A percentile compares a stretch with the other conserved stretches of the same genome.
phyloP scores from a whole-genome alignment of 2,329 filamentous ascomycete genomes.

The Mycosphaerella sp. region DNA sequence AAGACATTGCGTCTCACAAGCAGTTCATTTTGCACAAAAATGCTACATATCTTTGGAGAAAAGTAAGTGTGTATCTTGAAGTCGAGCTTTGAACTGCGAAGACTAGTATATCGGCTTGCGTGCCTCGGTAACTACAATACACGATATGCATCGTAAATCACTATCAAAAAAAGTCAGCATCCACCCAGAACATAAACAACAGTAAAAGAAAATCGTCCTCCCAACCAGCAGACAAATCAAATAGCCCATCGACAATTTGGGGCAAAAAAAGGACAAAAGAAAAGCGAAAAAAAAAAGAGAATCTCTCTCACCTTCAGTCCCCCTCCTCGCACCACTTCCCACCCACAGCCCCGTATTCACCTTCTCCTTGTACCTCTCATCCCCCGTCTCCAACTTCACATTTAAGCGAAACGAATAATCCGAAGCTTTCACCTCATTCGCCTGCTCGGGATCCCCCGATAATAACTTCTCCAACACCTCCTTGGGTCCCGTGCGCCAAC shows the following conservation, averaged over 20 bases:
- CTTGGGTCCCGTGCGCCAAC: slow-evolving; percentile 18
- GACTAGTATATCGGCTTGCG: not conserved
- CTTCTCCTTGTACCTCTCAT: slow-evolving; percentile 13
- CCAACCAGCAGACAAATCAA: too few relatives aligned
- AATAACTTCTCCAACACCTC: slow-evolving; percentile 18
- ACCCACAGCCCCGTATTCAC: slow-evolving; percentile 20
- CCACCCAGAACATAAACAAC: too few relatives aligned
- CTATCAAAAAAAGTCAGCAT: not conserved
- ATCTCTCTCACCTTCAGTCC: slow-evolving; percentile 14
- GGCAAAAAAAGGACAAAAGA: too few relatives aligned
- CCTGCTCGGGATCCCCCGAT: slow-evolving; percentile 15
- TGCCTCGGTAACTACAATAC: not conserved
- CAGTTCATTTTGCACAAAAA: too few relatives aligned
- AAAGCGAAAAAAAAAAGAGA: too few relatives aligned
- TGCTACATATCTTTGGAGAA: too few relatives aligned
- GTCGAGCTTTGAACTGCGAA: not conserved
- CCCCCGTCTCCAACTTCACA: slow-evolving; percentile 20
- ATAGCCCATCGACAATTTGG: too few relatives aligned
- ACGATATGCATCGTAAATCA: slow-evolving; percentile 21
- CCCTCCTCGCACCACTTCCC: slow-evolving; percentile 16
- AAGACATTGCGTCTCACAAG: too few relatives aligned
- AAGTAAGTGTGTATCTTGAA: not conserved
- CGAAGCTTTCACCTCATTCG: slow-evolving; percentile 16
- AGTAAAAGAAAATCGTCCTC: too few relatives aligned
- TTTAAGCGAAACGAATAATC: slow-evolving; percentile 17